Base-by-base conservation (phyloP, 225 moss, liverwort and hornwort species). In the Pseudisothecium myosuroides region DNA sequence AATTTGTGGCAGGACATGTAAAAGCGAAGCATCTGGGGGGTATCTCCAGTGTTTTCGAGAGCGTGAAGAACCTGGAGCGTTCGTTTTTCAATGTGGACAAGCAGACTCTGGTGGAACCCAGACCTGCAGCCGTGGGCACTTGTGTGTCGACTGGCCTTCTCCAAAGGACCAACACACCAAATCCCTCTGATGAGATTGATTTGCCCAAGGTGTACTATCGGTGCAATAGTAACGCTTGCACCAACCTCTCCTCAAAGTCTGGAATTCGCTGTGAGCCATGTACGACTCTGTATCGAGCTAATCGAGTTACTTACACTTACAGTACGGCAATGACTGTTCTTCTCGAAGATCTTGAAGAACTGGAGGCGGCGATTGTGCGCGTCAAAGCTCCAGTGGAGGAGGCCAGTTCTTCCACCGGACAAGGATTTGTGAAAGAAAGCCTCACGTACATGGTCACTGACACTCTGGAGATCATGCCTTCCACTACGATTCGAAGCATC, bases 281-380 rank as follows among this genome's bases (percentile, higher is more conserved):
- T 32, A 0, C 0, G 3, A 1, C 2, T 18, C 1, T 1, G 0
- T 0, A 5, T 5, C 0, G 17, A 27, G 5, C 0, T 52, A 5
- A 17, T 1, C 14, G 52, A 52, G 17, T 5, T 5, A 52, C 3
- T 21, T 29, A 7, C 4, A 28, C 1, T 14, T 45, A 4, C 43
- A 29, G 0, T 3, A 2, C 0, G 8, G 2, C 7, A n/a, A 9
- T 83, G 63, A 14, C 17, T 67, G 9, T 90, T 21, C 54, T 45
- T 49, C 63, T 69, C 12, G 0, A 5, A 29, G 71, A 85, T 14
- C 10, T 76, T 8, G 2, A 45, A 59, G 11, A 1, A 5, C 32
- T 81, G 0, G 14, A 81, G 39, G 24, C 34, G 36, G 3, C 7
- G 19, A 39, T 41, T 80, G 6, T 39, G 39, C 43, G 12, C 12